A percentile compares a stretch with the other conserved stretches of the same genome.
phyloP scores from a whole-genome alignment of 306 rosid genomes.

The Malus domestica region ASM211411v1 NC_041795.1:10173501-10174000 shows the following conservation, averaged over 20 bases:
- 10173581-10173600: not conserved
- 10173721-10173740: not conserved
- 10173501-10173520: too few species aligned
- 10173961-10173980: too few species aligned
- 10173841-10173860: too few species aligned
- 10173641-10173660: not conserved
- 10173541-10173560: not conserved
- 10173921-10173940: too few species aligned
- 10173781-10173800: too few species aligned
- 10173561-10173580: too few species aligned
- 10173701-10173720: not conserved
- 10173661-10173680: not conserved
- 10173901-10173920: not conserved
- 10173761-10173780: not conserved
- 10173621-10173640: too few species aligned
- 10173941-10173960: too few species aligned
- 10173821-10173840: rapidly evolving
- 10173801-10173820: too few species aligned
- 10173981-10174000: too few species aligned
- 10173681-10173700: not conserved
- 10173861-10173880: not conserved
- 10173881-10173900: not conserved
- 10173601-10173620: not conserved
- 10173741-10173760: not conserved
- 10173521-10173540: not conserved